Evolutionary conservation across 257 asterid species (phyloP), one percentile per base, ranked within the genome.

Genomic region (Verbena officinalis): DNA sequence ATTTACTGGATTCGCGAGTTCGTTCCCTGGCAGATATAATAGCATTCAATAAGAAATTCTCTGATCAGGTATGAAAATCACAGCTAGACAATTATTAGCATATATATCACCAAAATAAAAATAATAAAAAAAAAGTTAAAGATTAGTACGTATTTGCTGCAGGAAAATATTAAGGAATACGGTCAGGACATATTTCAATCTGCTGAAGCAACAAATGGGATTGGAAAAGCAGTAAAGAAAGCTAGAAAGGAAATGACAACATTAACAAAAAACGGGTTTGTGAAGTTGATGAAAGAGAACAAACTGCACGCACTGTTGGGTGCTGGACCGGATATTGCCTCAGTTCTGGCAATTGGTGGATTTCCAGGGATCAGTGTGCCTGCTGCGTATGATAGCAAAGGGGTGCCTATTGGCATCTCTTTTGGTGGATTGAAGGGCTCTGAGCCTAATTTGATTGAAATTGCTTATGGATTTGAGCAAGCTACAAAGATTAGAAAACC

Each of bases 401-500:
- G 78, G 21, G 52, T 54, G 40, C 86, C 88, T 11, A 33, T 64
- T 27, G 91, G 88, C 5, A 84, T 80, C 1, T 64, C 80, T 3
- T 84, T 84, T 59, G 78, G 86, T 12, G 91, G 88, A 34, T 56
- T 77, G n/a, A 82, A 75, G 53, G 86, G 86, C 0, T 72, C 73
- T 10, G 91, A 84, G 46, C 80, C 91, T 40, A 75, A 62, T 34
- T 15, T 84, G 24, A 81, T 81, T 55, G 78, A 81, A 66, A 84
- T 81, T 68, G 84, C 86, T 3, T 82, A 82, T 71, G 81, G 58
- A 19, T 85, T 85, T 64, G 92, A 80, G 61, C 88, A 82, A 69
- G 83, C 82, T 16, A 80, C 89, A 3, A 73, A 80, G 62, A 17
- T 64, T n/a, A 82, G 92, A 55, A 85, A 80, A 19, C 83, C 86